Base-by-base conservation (phyloP, 352 stramenopile genomes). In the Phytophthora quininea region DNA sequence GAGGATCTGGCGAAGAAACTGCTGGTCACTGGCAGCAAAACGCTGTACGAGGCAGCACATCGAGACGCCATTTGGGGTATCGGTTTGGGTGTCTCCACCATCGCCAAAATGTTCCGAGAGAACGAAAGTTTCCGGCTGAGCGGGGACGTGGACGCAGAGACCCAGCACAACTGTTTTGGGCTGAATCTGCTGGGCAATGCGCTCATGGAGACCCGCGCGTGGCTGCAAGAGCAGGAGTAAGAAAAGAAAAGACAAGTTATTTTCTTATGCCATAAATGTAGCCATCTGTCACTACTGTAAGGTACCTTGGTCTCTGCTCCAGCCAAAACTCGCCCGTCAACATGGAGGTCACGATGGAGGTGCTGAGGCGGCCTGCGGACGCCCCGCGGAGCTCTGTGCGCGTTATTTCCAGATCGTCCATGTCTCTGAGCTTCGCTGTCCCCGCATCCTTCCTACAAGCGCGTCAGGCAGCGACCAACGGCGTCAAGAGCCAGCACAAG, bases 11-110 rank as follows among this genome's bases (percentile, higher is more conserved):
- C 59, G 11, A 42, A 50, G 3, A 66, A 70, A 32, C 69, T 91
- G 1, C 67, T 91, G 40, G 64, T 74, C 12, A 91, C 80, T 0
- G 67, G 74, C 9, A 54, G 78, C 19, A 86, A 84, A 58, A 64
- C 12, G 3, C 45, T 91, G 6, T 91, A 91, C n/a, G 80, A 91
- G 52, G 82, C 80, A 0, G 79, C 80, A 1, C 69, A 67, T 0
- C 42, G 32, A 1, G 82, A 91, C 46, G 70, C 78, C 30, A 84
- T 89, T 49, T 89, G 82, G 82, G 82, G 82, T 27, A 88, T 91
- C 42, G 82, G 82, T 38, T 56, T 89, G 15, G 74, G 80, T 29
- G 73, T 89, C 9, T 45, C 58, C 0, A 58, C 50, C 3, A 74
- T 91, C 19, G 42, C 73, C 30, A 65, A 74, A 6, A 71, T 83